A percentile compares a stretch with the other conserved stretches of the same genome.
Conservation (phyloP, 768 basidiomycete species). For the Rhizopogon salebrosus region DNA sequence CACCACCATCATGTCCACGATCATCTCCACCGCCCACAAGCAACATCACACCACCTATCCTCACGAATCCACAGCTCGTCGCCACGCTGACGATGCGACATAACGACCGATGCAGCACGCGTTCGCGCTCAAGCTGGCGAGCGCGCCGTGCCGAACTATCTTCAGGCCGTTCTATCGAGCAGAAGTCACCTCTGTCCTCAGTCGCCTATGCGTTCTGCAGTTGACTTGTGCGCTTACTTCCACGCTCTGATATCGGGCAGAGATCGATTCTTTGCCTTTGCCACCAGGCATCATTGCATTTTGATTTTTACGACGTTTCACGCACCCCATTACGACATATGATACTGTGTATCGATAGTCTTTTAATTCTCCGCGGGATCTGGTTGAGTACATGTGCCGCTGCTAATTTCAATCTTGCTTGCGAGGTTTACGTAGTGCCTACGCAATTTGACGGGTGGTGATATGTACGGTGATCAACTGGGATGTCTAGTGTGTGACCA, state of each 20-base stretch:
- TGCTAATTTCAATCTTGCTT: slow-evolving; percentile 2
- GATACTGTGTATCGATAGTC: slow-evolving; percentile 28
- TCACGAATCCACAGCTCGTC: slow-evolving; percentile 28
- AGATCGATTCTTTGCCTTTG: slow-evolving; percentile 1
- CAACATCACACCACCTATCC: slow-evolving; percentile 9
- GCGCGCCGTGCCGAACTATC: slow-evolving; percentile 5
- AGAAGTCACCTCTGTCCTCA: slow-evolving; percentile 22
- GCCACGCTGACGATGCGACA: slow-evolving; percentile 23
- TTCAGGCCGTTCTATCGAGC: slow-evolving; percentile 7
- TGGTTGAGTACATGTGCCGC: not conserved
- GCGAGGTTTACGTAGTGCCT: not conserved
- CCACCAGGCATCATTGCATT: not conserved
- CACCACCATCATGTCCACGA: not conserved
- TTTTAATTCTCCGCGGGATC: not conserved
- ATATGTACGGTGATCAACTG: not conserved
- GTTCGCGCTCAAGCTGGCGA: slow-evolving; percentile 11
- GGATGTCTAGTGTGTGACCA: no score
- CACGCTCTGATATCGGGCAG: not conserved
- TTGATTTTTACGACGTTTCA: slow-evolving; percentile 4
- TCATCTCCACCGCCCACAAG: slow-evolving; percentile 4
- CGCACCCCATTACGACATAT: slow-evolving; percentile 6
- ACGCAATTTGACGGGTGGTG: not conserved
- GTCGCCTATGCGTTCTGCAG: slow-evolving; percentile 16
- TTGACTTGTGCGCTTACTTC: slow-evolving; percentile 4
- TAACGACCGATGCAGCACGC: slow-evolving; percentile 16